Base-by-base conservation (phyloP, 257 asterid species). In the Phtheirospermum japonicum region DNA sequence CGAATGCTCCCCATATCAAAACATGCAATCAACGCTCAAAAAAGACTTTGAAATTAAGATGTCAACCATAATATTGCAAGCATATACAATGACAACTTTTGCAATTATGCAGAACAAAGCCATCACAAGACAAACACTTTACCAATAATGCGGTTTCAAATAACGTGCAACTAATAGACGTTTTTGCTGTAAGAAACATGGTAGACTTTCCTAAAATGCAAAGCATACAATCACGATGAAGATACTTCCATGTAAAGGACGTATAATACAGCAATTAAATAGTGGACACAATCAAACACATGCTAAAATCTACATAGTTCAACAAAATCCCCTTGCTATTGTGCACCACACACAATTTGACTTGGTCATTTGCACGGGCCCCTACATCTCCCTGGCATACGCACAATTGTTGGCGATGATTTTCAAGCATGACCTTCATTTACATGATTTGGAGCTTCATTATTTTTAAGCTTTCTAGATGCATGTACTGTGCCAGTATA, bases 401-500 rank as follows among this genome's bases (percentile, higher is more conserved):
- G 34, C 52, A 48, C 60, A 6, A 32, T 11, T 30, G 6, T n/a
- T 52, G 50, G 28, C 59, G 14, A 19, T 54, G 65, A 51, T 18
- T 67, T 73, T 82, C 75, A 84, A 62, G 93, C 88, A 42, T 7
- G 88, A 11, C 73, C 84, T 0, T 74, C 87, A n/a, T 73, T 73
- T 10, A 34, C 63, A 18, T 87, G 95, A 68, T 56, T 79, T 66
- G 76, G 82, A 40, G 82, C 85, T 57, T 84, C 95, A 43, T n/a
- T n/a, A n/a, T n/a, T n/a, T 50, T 79, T 78, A 84, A 93, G 76
- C 94, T 82, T 76, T 87, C 95, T 32, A 87, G 84, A 40, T 93
- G 95, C 95, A 87, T 87, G 73, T 88, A 88, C 54, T 88, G 96
- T 33, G 96, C 89, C 96, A 88, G 85, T 72, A 88, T 88, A 52